phyloP scores from a whole-genome alignment of 345 rosid genomes.

The Eutrema heterophyllum region DNA sequence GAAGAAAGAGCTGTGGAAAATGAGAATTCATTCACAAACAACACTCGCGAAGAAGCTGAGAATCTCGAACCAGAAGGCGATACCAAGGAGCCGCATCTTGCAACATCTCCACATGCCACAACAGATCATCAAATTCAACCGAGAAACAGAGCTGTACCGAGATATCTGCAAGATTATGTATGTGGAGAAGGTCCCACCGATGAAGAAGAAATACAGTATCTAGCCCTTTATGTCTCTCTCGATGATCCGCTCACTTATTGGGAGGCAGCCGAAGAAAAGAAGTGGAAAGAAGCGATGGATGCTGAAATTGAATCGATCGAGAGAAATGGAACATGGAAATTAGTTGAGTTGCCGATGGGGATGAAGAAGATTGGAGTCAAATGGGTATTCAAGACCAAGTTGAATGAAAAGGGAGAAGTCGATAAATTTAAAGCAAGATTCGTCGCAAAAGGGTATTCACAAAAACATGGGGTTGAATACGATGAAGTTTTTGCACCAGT shows the following conservation, averaged over 20 bases:
- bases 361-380: background rate
- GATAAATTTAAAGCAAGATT: background rate
- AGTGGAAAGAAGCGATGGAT: background rate
- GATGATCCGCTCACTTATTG: background rate
- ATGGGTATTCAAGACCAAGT: background rate
- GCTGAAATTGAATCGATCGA: background rate
- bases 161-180: too few species aligned
- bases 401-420: background rate
- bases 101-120: too few species aligned
- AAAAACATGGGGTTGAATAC: background rate
- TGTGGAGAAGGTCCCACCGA: too few species aligned
- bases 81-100: too few species aligned
- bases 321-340: background rate
- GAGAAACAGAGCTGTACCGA: too few species aligned
- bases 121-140: too few species aligned
- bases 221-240: too few species aligned
- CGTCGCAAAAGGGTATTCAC: background rate
- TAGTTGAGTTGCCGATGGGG: background rate
- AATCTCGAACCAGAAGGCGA: too few species aligned
- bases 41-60: too few species aligned
- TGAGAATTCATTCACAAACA: too few species aligned
- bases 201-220: too few species aligned
- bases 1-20: background rate
- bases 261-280: background rate
- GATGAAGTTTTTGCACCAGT: too few species aligned